Base-by-base conservation (phyloP, 352 stramenopile species). In the Pythium sukuiense region DNA sequence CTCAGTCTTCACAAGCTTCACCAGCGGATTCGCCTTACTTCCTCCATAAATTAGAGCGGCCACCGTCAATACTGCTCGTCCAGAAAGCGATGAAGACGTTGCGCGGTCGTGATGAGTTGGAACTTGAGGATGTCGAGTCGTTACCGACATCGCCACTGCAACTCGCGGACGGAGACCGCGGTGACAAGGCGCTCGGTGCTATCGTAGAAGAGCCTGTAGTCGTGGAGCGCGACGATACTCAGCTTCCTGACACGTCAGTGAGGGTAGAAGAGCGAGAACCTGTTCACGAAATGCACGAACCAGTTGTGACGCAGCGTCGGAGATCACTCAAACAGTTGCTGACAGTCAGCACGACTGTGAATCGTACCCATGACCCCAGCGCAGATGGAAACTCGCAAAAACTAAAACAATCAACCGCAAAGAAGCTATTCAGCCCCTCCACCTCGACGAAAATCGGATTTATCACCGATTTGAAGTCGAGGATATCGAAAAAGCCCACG, bases 111-210 rank as follows among this genome's bases (percentile, higher is more conserved):
- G 55, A 66, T 6, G 48, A 55, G 24, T 77, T 80, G 39, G 26
- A 49, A 26, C 49, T 81, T 3, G 74, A 76, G 53, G 65, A 81
- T 35, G 6, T 78, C 26, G 64, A 78, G 20, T 76, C 68, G 0
- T 13, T 32, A 3, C 61, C 54, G 1, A 69, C 13, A 13, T 73
- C 73, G 43, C 66, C 72, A 35, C 13, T 20, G 2, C 45, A 52
- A 29, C 18, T 29, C 8, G 13, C 50, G 45, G 26, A 5, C 30
- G 48, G 30, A 26, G 18, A 39, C 13, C 41, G 43, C 26, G 58
- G 27, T 6, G 27, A 45, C 3, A 30, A n/a, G 4, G 18, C n/a
- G 6, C 53, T 59, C 3, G 14, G 16, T 1, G 32, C 32, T 18
- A 41, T 59, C 33, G 32, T 46, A 8, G 53, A 59, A 59, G 53